Evolutionary conservation across 2,329 filamentous ascomycete genomes (phyloP).

Genomic region (Aspergillus amoenus): DNA sequence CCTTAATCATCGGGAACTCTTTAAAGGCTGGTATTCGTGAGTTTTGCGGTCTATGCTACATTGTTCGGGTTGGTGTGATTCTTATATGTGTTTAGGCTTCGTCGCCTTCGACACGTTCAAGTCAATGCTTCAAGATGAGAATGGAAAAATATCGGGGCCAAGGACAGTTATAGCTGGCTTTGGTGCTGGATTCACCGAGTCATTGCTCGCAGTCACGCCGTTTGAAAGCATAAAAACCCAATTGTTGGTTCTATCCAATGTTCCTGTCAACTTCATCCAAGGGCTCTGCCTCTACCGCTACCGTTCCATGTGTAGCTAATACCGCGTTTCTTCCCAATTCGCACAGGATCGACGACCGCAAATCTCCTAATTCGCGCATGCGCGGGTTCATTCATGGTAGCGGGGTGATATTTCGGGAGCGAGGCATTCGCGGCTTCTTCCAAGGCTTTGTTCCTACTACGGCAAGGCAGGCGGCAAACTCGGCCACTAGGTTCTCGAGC

Average conservation of each 20-base stretch:
- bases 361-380: conserved; percentile 80
- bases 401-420: conserved; percentile 80
- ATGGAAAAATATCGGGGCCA: conserved; percentile 87
- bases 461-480: conserved; percentile 90
- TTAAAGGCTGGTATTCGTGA: conserved; percentile 91
- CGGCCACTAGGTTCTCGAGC: conserved; percentile 82
- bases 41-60: conserved; percentile 33
- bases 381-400: conserved; percentile 89
- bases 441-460: conserved; percentile 96
- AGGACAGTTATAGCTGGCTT: conserved; percentile 91
- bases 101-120: conserved; percentile 97
- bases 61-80: neutral
- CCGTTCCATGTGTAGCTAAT: neutral
- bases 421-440: conserved; percentile 90
- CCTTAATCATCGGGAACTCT: conserved; percentile 93
- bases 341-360: conserved; percentile 88
- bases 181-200: conserved; percentile 91
- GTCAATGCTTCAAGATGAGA: conserved; percentile 71
- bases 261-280: neutral
- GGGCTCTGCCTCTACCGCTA: neutral
- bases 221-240: conserved; percentile 99
- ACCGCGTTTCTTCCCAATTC: conserved; percentile 1
- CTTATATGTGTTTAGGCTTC: conserved; percentile 59
- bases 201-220: conserved; percentile 87
- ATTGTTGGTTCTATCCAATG: conserved; percentile 54